phyloP scores from a whole-genome alignment of 305 asterid species.

The Fraxinus nigra region DNA sequence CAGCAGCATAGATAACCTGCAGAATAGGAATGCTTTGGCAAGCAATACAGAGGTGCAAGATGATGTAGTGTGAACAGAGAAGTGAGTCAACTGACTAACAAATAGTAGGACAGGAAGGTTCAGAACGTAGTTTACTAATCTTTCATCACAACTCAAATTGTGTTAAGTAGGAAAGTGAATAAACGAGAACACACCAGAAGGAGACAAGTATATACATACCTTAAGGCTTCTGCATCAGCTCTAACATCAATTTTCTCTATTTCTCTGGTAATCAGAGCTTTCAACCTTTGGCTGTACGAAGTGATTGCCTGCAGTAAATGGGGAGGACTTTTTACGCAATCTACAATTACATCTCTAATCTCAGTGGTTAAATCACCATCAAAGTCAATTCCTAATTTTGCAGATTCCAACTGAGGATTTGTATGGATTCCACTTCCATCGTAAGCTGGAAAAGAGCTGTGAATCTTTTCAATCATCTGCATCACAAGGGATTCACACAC shows the following conservation, averaged over 20 bases:
- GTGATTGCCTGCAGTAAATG: constrained; percentile 78
- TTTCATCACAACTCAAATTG: not conserved
- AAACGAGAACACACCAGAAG: constrained; percentile 4
- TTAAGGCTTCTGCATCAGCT: constrained; percentile 92
- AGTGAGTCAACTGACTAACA: not conserved
- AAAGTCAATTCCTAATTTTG: constrained; percentile 68
- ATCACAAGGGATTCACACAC: constrained; percentile 78
- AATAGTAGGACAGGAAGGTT: not conserved
- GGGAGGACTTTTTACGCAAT: constrained; percentile 77
- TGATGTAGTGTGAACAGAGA: not conserved
- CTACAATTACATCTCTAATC: constrained; percentile 55
- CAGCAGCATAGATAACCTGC: not conserved
- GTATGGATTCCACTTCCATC: constrained; percentile 84
- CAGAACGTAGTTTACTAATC: not conserved
- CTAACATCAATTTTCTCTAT: constrained; percentile 75
- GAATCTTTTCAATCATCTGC: constrained; percentile 71
- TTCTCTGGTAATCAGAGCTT: constrained; percentile 58
- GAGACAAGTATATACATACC: constrained; percentile 41
- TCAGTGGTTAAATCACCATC: constrained; percentile 71
- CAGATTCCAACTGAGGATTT: constrained; percentile 65
- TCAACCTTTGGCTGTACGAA: constrained; percentile 68
- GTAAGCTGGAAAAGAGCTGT: constrained; percentile 74
- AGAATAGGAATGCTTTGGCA: not conserved
- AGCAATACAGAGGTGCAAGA: not conserved
- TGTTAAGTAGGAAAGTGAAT: constrained; percentile 3